Evolutionary conservation across 2,329 filamentous ascomycete species (phyloP).

Genomic region (Penicillium sp.): DNA sequence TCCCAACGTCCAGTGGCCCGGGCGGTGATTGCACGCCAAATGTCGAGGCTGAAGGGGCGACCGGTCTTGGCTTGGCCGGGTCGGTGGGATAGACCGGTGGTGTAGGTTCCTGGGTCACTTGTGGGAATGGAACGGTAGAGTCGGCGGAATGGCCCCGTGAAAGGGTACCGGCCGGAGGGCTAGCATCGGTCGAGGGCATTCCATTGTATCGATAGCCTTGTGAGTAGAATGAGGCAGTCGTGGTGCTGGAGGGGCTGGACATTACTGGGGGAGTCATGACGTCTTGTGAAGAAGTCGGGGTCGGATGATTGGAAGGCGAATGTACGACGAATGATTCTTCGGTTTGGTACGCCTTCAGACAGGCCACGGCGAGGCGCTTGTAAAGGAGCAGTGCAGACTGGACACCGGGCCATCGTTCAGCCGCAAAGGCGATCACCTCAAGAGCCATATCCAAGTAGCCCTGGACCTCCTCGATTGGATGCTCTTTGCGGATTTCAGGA

Average conservation of each 20-base stretch:
- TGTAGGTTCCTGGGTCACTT: constrained; percentile 21
- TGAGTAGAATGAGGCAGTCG: constrained; percentile 34
- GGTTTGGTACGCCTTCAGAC: constrained; percentile 78
- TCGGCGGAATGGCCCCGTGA: constrained; percentile 36
- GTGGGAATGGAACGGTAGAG: constrained; percentile 24
- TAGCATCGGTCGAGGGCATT: constrained; percentile 24
- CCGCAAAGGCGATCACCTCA: constrained; percentile 71
- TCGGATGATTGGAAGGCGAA: constrained; percentile 43
- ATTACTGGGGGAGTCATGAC: constrained; percentile 37
- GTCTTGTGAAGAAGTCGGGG: constrained; percentile 39
- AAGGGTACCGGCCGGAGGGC: constrained; percentile 27
- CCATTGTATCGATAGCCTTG: constrained; percentile 28
- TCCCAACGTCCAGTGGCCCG: constrained; percentile 10
- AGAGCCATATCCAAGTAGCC: constrained; percentile 68
- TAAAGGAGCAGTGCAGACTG: constrained; percentile 80
- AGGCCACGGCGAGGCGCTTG: constrained; percentile 75
- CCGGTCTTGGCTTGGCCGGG: constrained; percentile 17
- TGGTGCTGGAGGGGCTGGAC: constrained; percentile 40
- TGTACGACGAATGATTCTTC: constrained; percentile 50
- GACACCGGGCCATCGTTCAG: constrained; percentile 87
- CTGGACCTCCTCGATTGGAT: constrained; percentile 70
- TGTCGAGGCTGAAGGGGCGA: constrained; percentile 8
- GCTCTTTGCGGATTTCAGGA: constrained; percentile 67
- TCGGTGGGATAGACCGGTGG: constrained; percentile 18
- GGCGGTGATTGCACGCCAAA: constrained; percentile 17